A percentile compares a stretch with the other conserved stretches of the same genome.
Evolutionary conservation across 352 stramenopile species (phyloP).

Genomic region (Phytopythium oedochilum): DNA sequence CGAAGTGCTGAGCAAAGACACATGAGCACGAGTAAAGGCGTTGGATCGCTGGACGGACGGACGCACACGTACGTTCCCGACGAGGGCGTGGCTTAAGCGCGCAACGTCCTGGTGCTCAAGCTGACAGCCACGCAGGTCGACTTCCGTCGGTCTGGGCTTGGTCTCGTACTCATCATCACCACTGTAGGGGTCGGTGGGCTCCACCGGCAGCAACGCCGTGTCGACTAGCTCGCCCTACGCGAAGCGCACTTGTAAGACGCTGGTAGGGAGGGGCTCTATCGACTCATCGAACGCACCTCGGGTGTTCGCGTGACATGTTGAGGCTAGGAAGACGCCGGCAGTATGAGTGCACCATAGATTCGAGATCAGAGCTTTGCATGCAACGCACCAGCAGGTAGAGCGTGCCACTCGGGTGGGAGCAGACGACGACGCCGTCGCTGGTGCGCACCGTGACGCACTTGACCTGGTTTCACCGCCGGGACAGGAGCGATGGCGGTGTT

Average conservation of each 20-base stretch:
- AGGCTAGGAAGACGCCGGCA: not conserved
- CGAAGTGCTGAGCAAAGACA: conserved; percentile 33
- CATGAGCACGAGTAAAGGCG: not conserved
- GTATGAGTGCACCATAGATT: not conserved
- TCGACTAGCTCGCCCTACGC: not conserved
- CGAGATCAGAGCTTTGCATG: not conserved
- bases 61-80: conserved; percentile 39
- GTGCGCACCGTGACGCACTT: conserved; percentile 31
- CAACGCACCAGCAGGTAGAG: conserved; percentile 43
- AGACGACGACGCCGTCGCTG: conserved; percentile 51
- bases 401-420: conserved; percentile 28
- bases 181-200: conserved; percentile 6
- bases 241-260: not conserved
- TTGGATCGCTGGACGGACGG: not conserved
- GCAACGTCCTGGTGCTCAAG: conserved; percentile 35
- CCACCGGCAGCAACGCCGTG: not conserved
- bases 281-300: not conserved
- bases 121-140: conserved; percentile 60
- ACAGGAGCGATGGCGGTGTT: not conserved
- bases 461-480: conserved; percentile 18
- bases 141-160: not conserved
- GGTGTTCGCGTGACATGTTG: not conserved
- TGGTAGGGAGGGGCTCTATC: not conserved
- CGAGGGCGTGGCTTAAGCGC: conserved; percentile 34
- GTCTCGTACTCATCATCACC: conserved; percentile 4